A percentile compares a stretch with the other conserved stretches of the same genome.
phyloP scores from a whole-genome alignment of 2,329 filamentous ascomycete genomes.

The Neofusicoccum kwambonambiense region DNA sequence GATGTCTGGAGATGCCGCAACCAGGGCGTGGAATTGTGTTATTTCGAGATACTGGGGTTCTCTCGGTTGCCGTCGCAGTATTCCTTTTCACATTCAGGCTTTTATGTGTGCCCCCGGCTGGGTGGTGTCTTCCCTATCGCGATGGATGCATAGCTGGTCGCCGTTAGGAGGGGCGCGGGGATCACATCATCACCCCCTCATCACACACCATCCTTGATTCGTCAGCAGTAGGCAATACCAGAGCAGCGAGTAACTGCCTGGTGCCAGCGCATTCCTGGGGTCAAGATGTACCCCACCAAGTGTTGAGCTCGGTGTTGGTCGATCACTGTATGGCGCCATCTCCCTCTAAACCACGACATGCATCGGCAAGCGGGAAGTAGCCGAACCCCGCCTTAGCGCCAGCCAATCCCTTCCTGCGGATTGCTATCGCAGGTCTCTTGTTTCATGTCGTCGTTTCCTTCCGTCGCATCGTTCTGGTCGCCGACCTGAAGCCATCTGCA shows the following conservation, averaged over 20 bases:
- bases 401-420: neutral
- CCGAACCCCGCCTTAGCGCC: neutral
- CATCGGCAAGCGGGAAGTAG: slow-evolving; percentile 8
- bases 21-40: neutral
- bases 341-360: slow-evolving; percentile 7
- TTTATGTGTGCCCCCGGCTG: neutral
- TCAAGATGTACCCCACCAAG: neutral
- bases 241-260: neutral
- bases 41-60: neutral
- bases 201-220: slow-evolving; percentile 13
- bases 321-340: slow-evolving; percentile 16
- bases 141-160: neutral
- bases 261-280: neutral
- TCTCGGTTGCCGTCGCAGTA: neutral
- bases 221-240: neutral
- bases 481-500: neutral
- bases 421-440: neutral
- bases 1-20: slow-evolving; percentile 1
- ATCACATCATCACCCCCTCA: slow-evolving; percentile 18
- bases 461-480: slow-evolving; percentile 4
- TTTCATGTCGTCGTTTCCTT: neutral
- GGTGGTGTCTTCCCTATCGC: neutral
- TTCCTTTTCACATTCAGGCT: neutral
- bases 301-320: neutral
- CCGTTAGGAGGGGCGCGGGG: slow-evolving; percentile 1